A percentile compares a stretch with the other conserved stretches of the same genome.
Evolutionary conservation across 805 yeast genomes (phyloP).

Genomic region (Metschnikowia similis): DNA sequence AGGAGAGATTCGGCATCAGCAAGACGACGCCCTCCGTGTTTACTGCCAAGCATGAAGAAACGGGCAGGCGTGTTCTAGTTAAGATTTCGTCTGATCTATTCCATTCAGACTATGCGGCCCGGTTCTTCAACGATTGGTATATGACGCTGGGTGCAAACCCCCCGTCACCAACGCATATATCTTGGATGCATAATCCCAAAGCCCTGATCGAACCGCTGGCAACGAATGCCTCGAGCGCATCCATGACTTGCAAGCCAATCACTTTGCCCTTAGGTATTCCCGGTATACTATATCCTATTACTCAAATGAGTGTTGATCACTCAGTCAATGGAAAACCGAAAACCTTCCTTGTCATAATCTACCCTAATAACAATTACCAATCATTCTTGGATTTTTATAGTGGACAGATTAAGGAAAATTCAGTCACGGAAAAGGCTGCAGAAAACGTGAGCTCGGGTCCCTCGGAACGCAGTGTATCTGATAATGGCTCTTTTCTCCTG

Average conservation of each 20-base stretch:
- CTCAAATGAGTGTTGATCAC: constrained; percentile 13
- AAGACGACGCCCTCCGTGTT: constrained; percentile 14
- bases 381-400: constrained; percentile 15
- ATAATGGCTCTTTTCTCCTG: constrained; percentile 3
- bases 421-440: constrained; percentile 5
- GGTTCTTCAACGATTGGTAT: constrained; percentile 35
- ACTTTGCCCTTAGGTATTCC: constrained; percentile 26
- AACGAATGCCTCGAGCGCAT: neutral
- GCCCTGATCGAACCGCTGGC: neutral
- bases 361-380: constrained; percentile 16
- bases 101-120: constrained; percentile 19
- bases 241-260: constrained; percentile 11
- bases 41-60: constrained; percentile 16
- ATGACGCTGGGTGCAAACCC: constrained; percentile 23
- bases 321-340: constrained; percentile 3
- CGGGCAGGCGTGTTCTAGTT: constrained; percentile 16
- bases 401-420: constrained; percentile 3
- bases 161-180: constrained; percentile 12
- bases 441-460: constrained; percentile 13
- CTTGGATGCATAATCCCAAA: neutral
- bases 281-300: constrained; percentile 27
- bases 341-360: constrained; percentile 21
- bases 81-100: constrained; percentile 24
- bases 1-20: constrained; percentile 15
- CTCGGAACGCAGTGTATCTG: constrained; percentile 10